Conservation (phyloP, 169 alveolate genomes). For the Eimeria praecox region DNA sequence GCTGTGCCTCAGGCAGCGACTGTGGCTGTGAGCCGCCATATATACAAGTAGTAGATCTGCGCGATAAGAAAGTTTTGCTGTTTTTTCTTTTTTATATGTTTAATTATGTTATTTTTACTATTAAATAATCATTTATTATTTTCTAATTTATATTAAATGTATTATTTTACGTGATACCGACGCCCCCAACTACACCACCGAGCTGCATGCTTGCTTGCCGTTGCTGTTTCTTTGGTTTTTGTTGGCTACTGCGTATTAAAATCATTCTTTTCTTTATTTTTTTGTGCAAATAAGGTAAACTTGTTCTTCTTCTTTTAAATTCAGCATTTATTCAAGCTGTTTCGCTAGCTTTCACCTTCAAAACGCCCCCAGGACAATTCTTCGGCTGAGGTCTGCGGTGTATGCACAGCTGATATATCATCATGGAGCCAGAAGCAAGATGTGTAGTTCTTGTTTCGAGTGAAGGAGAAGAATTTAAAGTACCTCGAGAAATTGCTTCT, state of each 20-base stretch:
- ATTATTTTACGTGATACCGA: no score
- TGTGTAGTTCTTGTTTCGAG: slow-evolving; percentile 74
- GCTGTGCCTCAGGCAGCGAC: background rate
- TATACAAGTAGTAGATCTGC: no score
- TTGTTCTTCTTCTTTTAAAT: background rate
- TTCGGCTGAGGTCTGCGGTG: background rate
- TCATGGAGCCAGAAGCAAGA: slow-evolving; percentile 28
- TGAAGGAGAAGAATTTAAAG: slow-evolving; percentile 92
- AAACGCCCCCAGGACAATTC: background rate
- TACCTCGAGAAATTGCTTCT: slow-evolving; percentile 91
- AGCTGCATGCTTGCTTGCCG: background rate
- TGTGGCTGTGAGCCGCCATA: background rate
- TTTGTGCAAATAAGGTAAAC: background rate
- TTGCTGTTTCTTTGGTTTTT: background rate
- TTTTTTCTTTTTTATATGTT: no score
- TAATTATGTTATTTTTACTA: no score
- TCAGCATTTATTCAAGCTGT: background rate
- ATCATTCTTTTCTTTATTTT: background rate
- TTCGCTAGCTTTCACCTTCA: background rate
- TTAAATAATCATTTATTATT: no score
- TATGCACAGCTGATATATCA: background rate
- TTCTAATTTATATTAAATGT: no score
- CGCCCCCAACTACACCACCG: background rate
- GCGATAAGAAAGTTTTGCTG: no score
- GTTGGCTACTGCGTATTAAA: background rate